Base-by-base conservation (phyloP, 2,329 filamentous ascomycete species). In the Cladosporium sp. region DNA sequence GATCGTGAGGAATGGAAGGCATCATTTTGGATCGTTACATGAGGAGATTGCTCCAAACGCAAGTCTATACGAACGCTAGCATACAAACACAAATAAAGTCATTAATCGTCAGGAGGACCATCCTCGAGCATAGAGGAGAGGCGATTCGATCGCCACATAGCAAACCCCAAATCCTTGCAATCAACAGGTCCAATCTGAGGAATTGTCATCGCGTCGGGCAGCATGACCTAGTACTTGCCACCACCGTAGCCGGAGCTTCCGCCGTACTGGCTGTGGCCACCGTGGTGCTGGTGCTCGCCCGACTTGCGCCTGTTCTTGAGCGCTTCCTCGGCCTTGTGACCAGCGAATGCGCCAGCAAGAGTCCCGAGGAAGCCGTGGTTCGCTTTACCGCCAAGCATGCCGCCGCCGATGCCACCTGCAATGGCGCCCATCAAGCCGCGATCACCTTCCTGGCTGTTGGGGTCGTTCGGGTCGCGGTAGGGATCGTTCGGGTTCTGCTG, bases 361-460 rank as follows among this genome's bases (percentile, higher is more conserved):
- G 82, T 80, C 11, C 82, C 82, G 9, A 87, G 69, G 30, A 86
- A 71, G 3, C 82, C 82, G 64, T 84, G 82, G n/a, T 81, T 79
- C 64, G 82, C 76, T 69, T 84, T 83, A 65, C 78, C 75, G 17
- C 84, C 84, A 5, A 82, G 73, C 62, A 81, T 79, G 62, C 79
- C 80, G 1, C 84, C 84, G 3, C 82, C 81, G 3, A 82, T 76
- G 43, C 80, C 83, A 43, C 84, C 84, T 14, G 79, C 80, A 3
- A 85, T 70, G 3, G 82, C 79, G 49, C 84, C 82, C 65, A 82
- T 78, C 5, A 86, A 72, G 38, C 83, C 83, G 58, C 84, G 80
- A 61, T 86, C 83, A 51, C 78, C 81, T 51, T 82, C 80, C 50
- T 74, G 76, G 58, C 72, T 72, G 61, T 74, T 74, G 12, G 78